Base-by-base conservation (phyloP, 2,329 filamentous ascomycete genomes). In the Karstenula rhodostoma region DNA sequence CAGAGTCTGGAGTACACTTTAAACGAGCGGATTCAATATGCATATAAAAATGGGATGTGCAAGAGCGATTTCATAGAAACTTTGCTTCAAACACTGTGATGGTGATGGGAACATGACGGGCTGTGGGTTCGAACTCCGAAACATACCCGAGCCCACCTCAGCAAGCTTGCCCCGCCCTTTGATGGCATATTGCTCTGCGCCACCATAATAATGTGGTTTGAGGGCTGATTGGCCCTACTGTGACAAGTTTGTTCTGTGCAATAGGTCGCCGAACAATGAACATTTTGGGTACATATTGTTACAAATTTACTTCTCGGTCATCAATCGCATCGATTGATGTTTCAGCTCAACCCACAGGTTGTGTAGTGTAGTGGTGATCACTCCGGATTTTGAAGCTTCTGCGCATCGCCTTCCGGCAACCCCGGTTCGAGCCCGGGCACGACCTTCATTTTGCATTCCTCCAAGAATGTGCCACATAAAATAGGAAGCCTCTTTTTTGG, bases 341-440 rank as follows among this genome's bases (percentile, higher is more conserved):
- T 23, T 23, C 19, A 40, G 8, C 19, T 23, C 42, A 44, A 44
- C 19, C 47, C 22, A 51, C 4, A 27, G 49, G 51, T 54, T 54
- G 51, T 54, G 51, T 54, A 54, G 51, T 54, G 51, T 54, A 54
- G 51, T 54, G 51, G 51, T 54, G 37, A 54, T 54, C 51, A 54
- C 51, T 54, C 51, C 51, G 51, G 51, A 54, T 54, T 54, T 54
- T 54, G 51, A 54, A 43, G 32, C 22, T n/a, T 23, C 6, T 44
- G 17, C 15, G n/a, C 40, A 44, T 32, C 37, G 23, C 15, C 13
- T 54, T 54, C 51, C 51, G 51, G 51, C 51, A 54, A 54, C 51
- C 51, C 51, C 51, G 51, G 51, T 54, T 54, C 51, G 51, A 54
- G 37, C 51, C 51, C 51, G 51, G 51, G 51, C 51, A 54, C 51